phyloP scores from a whole-genome alignment of 148 eudicot species.

The Nepenthes mirabilis region DNA sequence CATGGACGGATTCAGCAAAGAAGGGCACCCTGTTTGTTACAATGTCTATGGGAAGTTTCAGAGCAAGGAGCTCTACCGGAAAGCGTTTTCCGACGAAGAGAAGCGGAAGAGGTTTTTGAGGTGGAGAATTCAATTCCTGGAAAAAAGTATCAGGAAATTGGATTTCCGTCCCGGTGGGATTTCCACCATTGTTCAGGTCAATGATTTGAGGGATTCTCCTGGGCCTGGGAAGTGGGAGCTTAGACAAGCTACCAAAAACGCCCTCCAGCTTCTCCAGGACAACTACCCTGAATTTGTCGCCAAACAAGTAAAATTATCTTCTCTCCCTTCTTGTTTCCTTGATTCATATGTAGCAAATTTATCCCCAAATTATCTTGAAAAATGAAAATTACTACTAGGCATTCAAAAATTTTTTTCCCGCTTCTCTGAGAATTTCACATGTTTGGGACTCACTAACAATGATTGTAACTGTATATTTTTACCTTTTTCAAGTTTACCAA shows the following conservation, averaged over 20 bases:
- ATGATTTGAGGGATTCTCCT: conserved; percentile 65
- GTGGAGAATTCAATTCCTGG: conserved; percentile 54
- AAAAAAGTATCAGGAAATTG: conserved; percentile 46
- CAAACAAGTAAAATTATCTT: conserved; percentile 38
- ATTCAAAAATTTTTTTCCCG: no score
- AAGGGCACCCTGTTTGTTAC: conserved; percentile 54
- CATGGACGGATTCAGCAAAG: conserved; percentile 46
- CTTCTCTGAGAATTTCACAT: no score
- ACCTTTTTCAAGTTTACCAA: no score
- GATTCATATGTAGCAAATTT: not conserved
- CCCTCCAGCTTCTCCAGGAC: conserved; percentile 50
- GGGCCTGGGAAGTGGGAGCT: conserved; percentile 53
- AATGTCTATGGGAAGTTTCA: conserved; percentile 58
- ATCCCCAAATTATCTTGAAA: not conserved
- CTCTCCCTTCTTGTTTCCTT: not conserved
- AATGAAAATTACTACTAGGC: no score
- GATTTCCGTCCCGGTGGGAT: conserved; percentile 59
- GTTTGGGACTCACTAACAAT: no score
- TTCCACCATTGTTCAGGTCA: conserved; percentile 47
- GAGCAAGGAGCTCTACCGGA: conserved; percentile 47
- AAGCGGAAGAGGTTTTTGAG: conserved; percentile 42
- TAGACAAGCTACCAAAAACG: conserved; percentile 26
- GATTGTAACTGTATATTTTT: no score
- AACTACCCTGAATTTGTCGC: conserved; percentile 81
- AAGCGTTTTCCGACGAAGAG: conserved; percentile 54